phyloP scores from a whole-genome alignment of 176 grass and related monocot genomes.

The Hyparrhenia diplandra region DNA sequence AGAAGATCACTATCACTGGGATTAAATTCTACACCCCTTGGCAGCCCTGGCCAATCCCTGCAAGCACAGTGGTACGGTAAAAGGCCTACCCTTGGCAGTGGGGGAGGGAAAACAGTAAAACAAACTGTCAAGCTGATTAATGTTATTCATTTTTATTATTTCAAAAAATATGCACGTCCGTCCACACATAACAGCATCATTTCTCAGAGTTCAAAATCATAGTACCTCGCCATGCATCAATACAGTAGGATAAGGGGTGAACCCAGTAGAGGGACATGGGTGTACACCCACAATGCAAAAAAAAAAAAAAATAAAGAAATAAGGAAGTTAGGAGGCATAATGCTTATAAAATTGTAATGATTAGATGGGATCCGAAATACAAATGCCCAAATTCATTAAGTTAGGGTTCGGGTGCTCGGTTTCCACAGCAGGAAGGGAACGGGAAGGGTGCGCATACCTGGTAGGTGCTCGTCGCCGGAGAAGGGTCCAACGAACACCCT shows the following conservation, averaged over 20 bases:
- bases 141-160: background rate
- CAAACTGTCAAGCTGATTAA: background rate
- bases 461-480: background rate
- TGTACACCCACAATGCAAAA: background rate
- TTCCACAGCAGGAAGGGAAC: background rate
- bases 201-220: background rate
- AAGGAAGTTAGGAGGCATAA: background rate
- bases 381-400: background rate
- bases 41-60: constrained; percentile 75
- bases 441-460: background rate
- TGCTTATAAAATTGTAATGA: background rate
- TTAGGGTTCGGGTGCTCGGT: background rate
- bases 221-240: background rate
- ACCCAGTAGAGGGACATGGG: background rate
- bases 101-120: background rate
- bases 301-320: background rate
- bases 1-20: constrained; percentile 73
- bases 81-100: background rate
- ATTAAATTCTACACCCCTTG: constrained; percentile 77
- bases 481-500: background rate
- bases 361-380: background rate
- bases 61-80: constrained; percentile 15
- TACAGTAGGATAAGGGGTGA: background rate
- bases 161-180: background rate
- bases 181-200: background rate